Evolutionary conservation across 148 eudicot species (phyloP).

Genomic region (Heliamphora exappendiculata): DNA sequence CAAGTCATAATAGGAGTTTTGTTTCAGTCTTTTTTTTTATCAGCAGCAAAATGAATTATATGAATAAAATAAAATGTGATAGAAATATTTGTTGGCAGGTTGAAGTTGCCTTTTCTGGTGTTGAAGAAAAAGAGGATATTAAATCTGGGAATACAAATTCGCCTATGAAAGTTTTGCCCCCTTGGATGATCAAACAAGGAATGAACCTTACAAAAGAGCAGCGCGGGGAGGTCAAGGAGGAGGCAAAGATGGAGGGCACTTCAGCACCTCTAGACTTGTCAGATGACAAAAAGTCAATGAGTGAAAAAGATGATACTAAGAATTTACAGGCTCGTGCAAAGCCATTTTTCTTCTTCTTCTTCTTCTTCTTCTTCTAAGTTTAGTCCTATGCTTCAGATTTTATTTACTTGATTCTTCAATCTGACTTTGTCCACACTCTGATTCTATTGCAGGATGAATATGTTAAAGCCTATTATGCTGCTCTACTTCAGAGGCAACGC

Average conservation of each 20-base stretch:
- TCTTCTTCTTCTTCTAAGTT: neutral
- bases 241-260: slow-evolving; percentile 52
- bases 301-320: slow-evolving; percentile 38
- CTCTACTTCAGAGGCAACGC: slow-evolving; percentile 52
- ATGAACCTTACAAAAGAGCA: slow-evolving; percentile 90
- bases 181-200: slow-evolving; percentile 94
- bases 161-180: slow-evolving; percentile 84
- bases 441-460: slow-evolving; percentile 58
- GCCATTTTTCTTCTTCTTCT: neutral
- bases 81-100: slow-evolving; percentile 35
- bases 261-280: slow-evolving; percentile 33
- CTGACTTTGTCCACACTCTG: slow-evolving; percentile 1
- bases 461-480: slow-evolving; percentile 85
- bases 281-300: slow-evolving; percentile 66
- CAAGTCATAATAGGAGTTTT: too few relatives aligned
- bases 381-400: neutral
- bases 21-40: too few relatives aligned
- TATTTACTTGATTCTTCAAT: neutral
- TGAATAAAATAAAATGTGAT: neutral
- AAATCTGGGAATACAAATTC: slow-evolving; percentile 37
- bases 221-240: slow-evolving; percentile 73
- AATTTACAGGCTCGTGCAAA: slow-evolving; percentile 43
- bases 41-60: too few relatives aligned
- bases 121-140: slow-evolving; percentile 44
- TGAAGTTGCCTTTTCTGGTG: slow-evolving; percentile 66